Conservation (phyloP, 1,139 yeast species). For the Kodamaea derodonti region DNA sequence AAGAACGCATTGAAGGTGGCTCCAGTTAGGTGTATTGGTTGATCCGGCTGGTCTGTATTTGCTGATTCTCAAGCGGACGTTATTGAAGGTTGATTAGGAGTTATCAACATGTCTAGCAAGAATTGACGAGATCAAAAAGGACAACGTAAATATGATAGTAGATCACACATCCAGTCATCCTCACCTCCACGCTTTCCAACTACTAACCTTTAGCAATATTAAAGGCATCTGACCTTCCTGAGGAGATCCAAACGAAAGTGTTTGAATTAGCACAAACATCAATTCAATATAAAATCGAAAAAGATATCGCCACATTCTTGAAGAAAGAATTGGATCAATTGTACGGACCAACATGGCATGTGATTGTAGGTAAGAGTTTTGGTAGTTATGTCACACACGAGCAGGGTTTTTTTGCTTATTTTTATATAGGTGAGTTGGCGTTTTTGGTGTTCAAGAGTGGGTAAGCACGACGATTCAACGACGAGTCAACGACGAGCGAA, state of each 20-base stretch:
- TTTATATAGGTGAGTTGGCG: conserved; percentile 78
- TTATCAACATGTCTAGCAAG: too few relatives aligned
- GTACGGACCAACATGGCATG: conserved; percentile 92
- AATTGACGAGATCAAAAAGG: too few relatives aligned
- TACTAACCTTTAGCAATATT: conserved; percentile 29
- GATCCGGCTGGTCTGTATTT: too few relatives aligned
- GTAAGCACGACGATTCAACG: too few relatives aligned
- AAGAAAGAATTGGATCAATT: conserved; percentile 64
- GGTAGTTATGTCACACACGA: conserved; percentile 94
- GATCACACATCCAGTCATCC: too few relatives aligned
- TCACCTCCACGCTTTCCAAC: too few relatives aligned
- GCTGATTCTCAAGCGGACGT: too few relatives aligned
- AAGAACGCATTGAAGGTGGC: too few relatives aligned
- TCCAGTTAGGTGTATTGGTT: too few relatives aligned
- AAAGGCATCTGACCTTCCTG: conserved; percentile 49
- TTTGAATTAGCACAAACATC: conserved; percentile 58
- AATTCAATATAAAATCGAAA: conserved; percentile 44
- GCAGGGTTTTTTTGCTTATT: conserved; percentile 78
- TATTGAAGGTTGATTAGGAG: too few relatives aligned
- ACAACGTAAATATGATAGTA: too few relatives aligned
- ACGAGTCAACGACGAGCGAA: too few relatives aligned
- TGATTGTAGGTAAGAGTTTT: conserved; percentile 87
- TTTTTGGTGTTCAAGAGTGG: conserved; percentile 78
- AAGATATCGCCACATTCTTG: conserved; percentile 76
- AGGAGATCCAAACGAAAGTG: conserved; percentile 56